These are phyloP conservation scores for Vigna mungo DNA, from an alignment of 306 rosid genomes.

Conservation along the genomic window DNA sequence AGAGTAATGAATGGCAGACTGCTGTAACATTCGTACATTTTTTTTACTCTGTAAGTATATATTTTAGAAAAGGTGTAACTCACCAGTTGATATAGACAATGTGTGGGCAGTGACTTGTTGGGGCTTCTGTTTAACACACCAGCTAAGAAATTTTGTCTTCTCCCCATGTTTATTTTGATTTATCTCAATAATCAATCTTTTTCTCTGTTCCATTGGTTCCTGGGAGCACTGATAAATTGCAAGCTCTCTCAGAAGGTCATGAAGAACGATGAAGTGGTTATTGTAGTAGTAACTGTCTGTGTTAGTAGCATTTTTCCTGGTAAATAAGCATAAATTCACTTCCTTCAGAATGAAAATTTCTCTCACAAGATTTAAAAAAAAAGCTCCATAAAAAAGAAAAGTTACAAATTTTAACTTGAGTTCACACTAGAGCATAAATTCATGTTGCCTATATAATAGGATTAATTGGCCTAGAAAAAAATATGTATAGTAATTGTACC, in stretches of 20 bases:
- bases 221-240: slow-evolving; percentile 53
- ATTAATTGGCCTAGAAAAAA: background rate
- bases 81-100: slow-evolving; percentile 72
- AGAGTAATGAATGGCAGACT: background rate
- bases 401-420: background rate
- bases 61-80: slow-evolving; percentile 24
- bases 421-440: background rate
- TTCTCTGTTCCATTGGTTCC: slow-evolving; percentile 51
- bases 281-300: slow-evolving; percentile 51
- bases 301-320: slow-evolving; percentile 59
- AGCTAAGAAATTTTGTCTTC: slow-evolving; percentile 43
- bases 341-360: slow-evolving; percentile 4
- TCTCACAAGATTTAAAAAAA: background rate
- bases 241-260: slow-evolving; percentile 69
- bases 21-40: background rate
- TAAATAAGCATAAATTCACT: slow-evolving; percentile 28
- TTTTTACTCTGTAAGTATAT: background rate
- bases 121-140: slow-evolving; percentile 28
- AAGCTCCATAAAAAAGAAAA: slow-evolving; percentile 23
- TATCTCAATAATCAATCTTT: slow-evolving; percentile 56
- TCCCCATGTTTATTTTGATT: slow-evolving; percentile 41
- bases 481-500: slow-evolving; percentile 50
- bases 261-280: slow-evolving; percentile 59
- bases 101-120: slow-evolving; percentile 48
- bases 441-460: slow-evolving; percentile 31